Base-by-base conservation (phyloP, 2,329 filamentous ascomycete species). In the Thelonectria blattea region DNA sequence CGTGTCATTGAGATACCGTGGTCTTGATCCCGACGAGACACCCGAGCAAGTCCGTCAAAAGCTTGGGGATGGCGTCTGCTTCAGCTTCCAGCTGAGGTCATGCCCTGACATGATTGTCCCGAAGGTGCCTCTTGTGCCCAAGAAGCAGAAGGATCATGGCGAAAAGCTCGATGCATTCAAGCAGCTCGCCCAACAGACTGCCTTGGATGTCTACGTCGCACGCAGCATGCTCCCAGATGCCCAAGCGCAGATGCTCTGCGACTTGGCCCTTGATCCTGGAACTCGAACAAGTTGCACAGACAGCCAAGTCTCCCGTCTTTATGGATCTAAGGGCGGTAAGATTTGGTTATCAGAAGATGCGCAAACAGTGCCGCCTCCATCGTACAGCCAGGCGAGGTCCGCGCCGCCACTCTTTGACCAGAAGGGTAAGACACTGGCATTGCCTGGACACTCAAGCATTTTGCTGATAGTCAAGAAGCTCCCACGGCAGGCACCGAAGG, bases 81-180 rank as follows among this genome's bases (percentile, higher is more conserved):
- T 49, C 30, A 49, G 34, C n/a, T 49, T 49, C 18, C 47, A 37
- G 30, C 47, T 49, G 30, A 7, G 17, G 18, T 32, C 30, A 17
- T 20, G 47, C 32, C 32, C 32, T 39, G 32, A 50, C 18, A 37
- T 39, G 32, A 39, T 50, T 17, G 18, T 50, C 3, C 48, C 32
- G 3, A 50, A 50, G 18, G 11, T 18, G 17, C 20, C 39, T 22
- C 22, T 48, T 12, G 17, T 37, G 24, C 32, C 30, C 30, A 50
- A 20, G 18, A 39, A 22, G 17, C 47, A 22, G 18, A 37, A 39
- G 17, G 18, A 50, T 17, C 30, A 22, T 27, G 32, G 15, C 11
- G 27, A 50, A 50, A 39, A 15, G 47, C 47, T 50, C 15, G 47
- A 49, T 20, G 47, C 47, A n/a, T 22, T 49, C 11, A 49, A 49